A percentile compares a stretch with the other conserved stretches of the same genome.
Evolutionary conservation across 352 stramenopile genomes (phyloP).

Genomic region (Pythium phragmiticola): DNA sequence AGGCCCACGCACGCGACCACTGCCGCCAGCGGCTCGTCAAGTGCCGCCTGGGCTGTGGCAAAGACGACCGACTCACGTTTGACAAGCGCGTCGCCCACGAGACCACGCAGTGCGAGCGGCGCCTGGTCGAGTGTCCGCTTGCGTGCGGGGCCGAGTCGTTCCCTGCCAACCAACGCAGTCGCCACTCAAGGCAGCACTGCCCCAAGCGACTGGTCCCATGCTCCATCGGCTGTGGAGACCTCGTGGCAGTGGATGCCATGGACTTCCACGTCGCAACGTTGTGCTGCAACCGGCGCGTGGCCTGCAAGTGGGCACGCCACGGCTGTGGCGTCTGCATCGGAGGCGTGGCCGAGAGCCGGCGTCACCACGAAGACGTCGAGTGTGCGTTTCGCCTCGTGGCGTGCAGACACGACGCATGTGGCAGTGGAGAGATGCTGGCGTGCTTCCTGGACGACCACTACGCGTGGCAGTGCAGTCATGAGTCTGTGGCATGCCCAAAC

Average conservation of each 20-base stretch:
- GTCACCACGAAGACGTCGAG: slow-evolving; percentile 57
- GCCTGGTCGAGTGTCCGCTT: slow-evolving; percentile 40
- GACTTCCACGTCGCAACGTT: slow-evolving; percentile 52
- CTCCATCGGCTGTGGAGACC: slow-evolving; percentile 41
- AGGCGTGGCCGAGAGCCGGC: slow-evolving; percentile 37
- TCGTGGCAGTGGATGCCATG: slow-evolving; percentile 55
- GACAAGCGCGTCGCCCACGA: slow-evolving; percentile 56
- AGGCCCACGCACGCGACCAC: slow-evolving; percentile 44
- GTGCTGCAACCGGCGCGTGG: slow-evolving; percentile 42
- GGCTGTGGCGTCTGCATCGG: slow-evolving; percentile 48
- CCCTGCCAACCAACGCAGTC: slow-evolving; percentile 36
- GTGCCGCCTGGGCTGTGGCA: slow-evolving; percentile 54
- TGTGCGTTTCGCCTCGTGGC: slow-evolving; percentile 50
- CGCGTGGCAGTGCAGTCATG: slow-evolving; percentile 60
- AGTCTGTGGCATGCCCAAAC: slow-evolving; percentile 43
- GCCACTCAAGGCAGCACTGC: slow-evolving; percentile 44
- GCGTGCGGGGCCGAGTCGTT: slow-evolving; percentile 40
- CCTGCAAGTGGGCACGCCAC: slow-evolving; percentile 52
- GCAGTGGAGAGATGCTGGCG: slow-evolving; percentile 37
- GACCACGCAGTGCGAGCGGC: slow-evolving; percentile 41
- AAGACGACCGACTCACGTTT: slow-evolving; percentile 29
- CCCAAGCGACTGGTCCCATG: slow-evolving; percentile 56
- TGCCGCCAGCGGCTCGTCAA: slow-evolving; percentile 53
- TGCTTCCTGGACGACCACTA: slow-evolving; percentile 64
- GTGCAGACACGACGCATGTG: slow-evolving; percentile 50